Evolutionary conservation across 345 rosid genomes (phyloP).

Genomic region (Pelargonium nanum): DNA sequence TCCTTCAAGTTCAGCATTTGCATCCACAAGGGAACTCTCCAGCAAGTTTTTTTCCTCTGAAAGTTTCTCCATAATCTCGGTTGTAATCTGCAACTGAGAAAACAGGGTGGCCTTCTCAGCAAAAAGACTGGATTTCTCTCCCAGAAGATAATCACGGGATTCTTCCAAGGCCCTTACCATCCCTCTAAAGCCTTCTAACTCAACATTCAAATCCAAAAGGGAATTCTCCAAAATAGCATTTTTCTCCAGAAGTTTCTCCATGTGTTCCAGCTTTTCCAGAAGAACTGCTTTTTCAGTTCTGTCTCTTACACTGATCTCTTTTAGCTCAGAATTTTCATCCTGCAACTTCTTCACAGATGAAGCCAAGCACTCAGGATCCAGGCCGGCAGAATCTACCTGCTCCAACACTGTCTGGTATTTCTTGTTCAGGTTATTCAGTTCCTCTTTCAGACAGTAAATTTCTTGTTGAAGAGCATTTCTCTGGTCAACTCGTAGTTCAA

Average conservation of each 20-base stretch:
- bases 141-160: constrained; percentile 40
- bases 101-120: constrained; percentile 49
- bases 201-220: constrained; percentile 73
- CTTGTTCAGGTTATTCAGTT: constrained; percentile 61
- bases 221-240: constrained; percentile 77
- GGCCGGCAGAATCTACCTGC: constrained; percentile 68
- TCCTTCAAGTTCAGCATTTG: constrained; percentile 65
- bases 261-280: constrained; percentile 55
- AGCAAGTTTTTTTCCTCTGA: constrained; percentile 49
- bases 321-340: constrained; percentile 50
- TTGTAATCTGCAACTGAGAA: constrained; percentile 45
- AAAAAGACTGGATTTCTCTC: constrained; percentile 54
- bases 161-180: constrained; percentile 62
- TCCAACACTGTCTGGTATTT: constrained; percentile 46
- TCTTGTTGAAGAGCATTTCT: constrained; percentile 98
- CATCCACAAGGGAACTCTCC: constrained; percentile 65
- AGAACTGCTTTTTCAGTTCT: constrained; percentile 42
- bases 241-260: constrained; percentile 75
- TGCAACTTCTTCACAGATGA: constrained; percentile 58
- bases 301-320: constrained; percentile 43
- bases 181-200: constrained; percentile 61
- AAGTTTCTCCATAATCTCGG: constrained; percentile 44
- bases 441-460: constrained; percentile 91
- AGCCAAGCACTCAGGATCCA: constrained; percentile 47
- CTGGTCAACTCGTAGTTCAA: constrained; percentile 73